Percentiles rank a stretch among this genome's conserved stretches.
Conservation (phyloP, 1,284 basidiomycete genomes). For the Fomitopsis pinicola region DNA sequence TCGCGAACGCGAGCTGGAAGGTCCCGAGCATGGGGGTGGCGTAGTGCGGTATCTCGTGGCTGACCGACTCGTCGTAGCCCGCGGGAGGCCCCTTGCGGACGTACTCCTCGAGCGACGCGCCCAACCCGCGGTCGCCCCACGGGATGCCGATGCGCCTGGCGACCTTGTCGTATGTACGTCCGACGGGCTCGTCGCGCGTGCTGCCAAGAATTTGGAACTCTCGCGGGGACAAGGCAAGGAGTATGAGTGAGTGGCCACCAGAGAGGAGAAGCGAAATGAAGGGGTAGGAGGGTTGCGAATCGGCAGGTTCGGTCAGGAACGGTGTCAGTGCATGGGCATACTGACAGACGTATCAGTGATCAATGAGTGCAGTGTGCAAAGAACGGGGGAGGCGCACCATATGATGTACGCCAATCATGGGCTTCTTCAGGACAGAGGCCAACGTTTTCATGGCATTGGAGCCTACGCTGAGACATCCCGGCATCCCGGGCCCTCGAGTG, state of each 20-base stretch:
- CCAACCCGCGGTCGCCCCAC: conserved; percentile 60
- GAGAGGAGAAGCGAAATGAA: conserved; percentile 87
- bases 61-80: not conserved
- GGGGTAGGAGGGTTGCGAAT: conserved; percentile 65
- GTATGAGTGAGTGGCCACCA: conserved; percentile 87
- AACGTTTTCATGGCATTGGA: conserved; percentile 79
- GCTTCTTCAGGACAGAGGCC: conserved; percentile 73
- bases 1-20: conserved; percentile 75
- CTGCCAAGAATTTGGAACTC: conserved; percentile 73
- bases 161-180: conserved; percentile 77
- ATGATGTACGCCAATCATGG: conserved; percentile 87
- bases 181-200: conserved; percentile 76
- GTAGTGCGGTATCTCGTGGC: conserved; percentile 28
- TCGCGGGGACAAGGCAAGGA: conserved; percentile 61
- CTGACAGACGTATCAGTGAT: conserved; percentile 35
- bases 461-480: conserved; percentile 74
- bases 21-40: conserved; percentile 44
- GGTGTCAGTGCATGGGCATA: conserved; percentile 93
- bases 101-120: conserved; percentile 76
- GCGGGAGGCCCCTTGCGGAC: conserved; percentile 28
- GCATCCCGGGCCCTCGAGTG: conserved; percentile 87
- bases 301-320: conserved; percentile 58
- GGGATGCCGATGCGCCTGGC: conserved; percentile 64
- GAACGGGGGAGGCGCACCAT: conserved; percentile 59
- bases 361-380: not conserved